Conservation (phyloP, 345 rosid genomes). For the Eucalyptus regnans region DNA sequence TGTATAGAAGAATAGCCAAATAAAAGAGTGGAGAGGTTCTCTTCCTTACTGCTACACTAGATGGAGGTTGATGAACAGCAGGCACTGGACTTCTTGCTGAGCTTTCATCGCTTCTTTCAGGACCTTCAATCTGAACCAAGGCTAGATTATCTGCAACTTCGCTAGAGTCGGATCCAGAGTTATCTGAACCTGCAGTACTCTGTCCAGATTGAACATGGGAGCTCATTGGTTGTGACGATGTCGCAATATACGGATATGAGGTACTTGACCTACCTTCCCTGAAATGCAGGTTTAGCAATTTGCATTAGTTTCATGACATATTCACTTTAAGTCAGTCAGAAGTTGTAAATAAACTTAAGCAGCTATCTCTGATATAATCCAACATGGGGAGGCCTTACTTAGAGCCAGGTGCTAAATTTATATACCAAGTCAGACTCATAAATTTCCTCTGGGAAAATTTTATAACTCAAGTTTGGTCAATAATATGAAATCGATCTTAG, state of each 20-base stretch:
- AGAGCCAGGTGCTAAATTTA: background rate
- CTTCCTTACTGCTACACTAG: background rate
- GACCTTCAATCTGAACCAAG: background rate
- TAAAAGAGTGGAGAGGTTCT: background rate
- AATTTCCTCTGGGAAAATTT: background rate
- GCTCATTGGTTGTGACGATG: background rate
- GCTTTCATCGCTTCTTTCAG: background rate
- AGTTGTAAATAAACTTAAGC: background rate
- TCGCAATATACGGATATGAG: background rate
- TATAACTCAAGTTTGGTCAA: background rate
- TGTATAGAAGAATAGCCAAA: background rate
- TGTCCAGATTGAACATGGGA: background rate
- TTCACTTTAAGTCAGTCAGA: background rate
- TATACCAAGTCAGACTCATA: background rate
- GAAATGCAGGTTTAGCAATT: background rate
- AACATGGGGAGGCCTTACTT: background rate
- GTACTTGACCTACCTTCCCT: slow-evolving; percentile 6
- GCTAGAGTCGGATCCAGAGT: background rate
- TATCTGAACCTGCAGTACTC: background rate
- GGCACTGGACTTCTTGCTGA: background rate
- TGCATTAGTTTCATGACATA: background rate
- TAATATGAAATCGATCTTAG: background rate
- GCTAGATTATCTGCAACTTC: background rate
- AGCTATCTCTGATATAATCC: background rate
- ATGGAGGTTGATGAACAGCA: background rate